phyloP scores from a whole-genome alignment of 2,329 filamentous ascomycete species.

The Aspergillus proliferans region DNA sequence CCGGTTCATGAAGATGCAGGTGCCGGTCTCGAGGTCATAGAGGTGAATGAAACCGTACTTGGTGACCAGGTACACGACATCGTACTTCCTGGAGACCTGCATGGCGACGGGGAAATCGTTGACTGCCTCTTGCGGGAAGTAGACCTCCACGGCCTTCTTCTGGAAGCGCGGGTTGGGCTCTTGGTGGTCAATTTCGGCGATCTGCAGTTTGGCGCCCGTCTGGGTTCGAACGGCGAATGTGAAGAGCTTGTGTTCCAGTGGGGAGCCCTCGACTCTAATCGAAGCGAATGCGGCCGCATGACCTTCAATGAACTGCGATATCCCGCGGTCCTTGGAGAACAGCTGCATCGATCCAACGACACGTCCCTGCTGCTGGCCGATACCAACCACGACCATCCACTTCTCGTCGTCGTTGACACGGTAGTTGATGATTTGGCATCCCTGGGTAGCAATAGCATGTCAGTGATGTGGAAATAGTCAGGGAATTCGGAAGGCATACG shows the following conservation, averaged over 20 bases:
- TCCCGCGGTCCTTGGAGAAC: slow-evolving; percentile 90
- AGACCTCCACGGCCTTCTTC: slow-evolving; percentile 96
- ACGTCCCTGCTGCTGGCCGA: slow-evolving; percentile 85
- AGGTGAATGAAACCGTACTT: slow-evolving; percentile 99
- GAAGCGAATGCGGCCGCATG: slow-evolving; percentile 94
- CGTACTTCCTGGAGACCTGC: slow-evolving; percentile 94
- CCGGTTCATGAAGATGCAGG: slow-evolving; percentile 98
- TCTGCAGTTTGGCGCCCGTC: slow-evolving; percentile 87
- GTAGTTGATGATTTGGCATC: slow-evolving; percentile 99
- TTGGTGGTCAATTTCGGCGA: slow-evolving; percentile 94
- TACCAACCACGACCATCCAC: slow-evolving; percentile 97
- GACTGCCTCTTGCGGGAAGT: slow-evolving; percentile 89
- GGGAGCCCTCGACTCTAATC: slow-evolving; percentile 78
- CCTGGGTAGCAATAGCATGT: slow-evolving; percentile 44
- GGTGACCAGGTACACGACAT: slow-evolving; percentile 92
- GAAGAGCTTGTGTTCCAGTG: slow-evolving; percentile 89
- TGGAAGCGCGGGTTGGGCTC: slow-evolving; percentile 80
- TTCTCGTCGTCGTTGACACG: slow-evolving; percentile 91
- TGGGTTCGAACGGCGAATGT: slow-evolving; percentile 90
- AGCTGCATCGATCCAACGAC: slow-evolving; percentile 96
- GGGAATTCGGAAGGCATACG: slow-evolving; percentile 48
- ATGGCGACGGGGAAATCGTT: slow-evolving; percentile 98
- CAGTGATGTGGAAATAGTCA: background rate
- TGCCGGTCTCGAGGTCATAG: slow-evolving; percentile 92
- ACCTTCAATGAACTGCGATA: slow-evolving; percentile 96